Evolutionary conservation across 2,329 filamentous ascomycete genomes (phyloP), one percentile per base, ranked within the genome.

Genomic region (Fusarium multiceps): DNA sequence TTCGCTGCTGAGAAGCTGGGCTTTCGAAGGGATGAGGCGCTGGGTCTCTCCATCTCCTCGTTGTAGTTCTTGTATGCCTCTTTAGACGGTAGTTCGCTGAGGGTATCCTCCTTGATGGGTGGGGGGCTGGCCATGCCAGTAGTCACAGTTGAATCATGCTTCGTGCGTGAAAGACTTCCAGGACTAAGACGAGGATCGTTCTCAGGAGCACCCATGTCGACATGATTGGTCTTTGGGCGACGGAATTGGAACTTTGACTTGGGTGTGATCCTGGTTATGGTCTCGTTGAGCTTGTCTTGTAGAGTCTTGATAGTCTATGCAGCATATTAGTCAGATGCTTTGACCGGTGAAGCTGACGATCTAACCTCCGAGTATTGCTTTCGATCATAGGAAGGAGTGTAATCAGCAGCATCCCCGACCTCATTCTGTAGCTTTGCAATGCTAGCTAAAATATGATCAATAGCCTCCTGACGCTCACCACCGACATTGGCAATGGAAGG

Each of bases 341-440:
- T 8, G 6, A 16, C 16, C 37, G 18, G 16, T 21, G 25, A 50
- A 48, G 21, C 18, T 32, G 23, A 16, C 14, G 18, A 16, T 53
- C 75, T 57, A 80, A 94, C 93, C 82, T 94, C 90, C 45, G 90
- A 88, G 77, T 97, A 98, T 25, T 92, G 91, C 72, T 93, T 89
- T 78, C 96, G 93, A 75, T 98, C 96, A 77, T 98, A 97, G 10
- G 93, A 89, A 4, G 96, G 94, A 18, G 97, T 88, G 72, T 91
- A 93, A 59, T 90, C 90, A 3, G 92, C 89, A 1, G 93, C 92
- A 80, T 98, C 94, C 71, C 93, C 91, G 41, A 98, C 92, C 74
- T 96, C 91, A 69, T 91, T 92, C 2, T 93, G 94, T 18, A 98
- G 86, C 60, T 89, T 88, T 30, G 92, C 90, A 74, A 98, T 96